Percentiles rank a stretch among this genome's conserved stretches.
Evolutionary conservation across 176 grass and related monocot species (phyloP).

Genomic region (Carex scoparia): DNA sequence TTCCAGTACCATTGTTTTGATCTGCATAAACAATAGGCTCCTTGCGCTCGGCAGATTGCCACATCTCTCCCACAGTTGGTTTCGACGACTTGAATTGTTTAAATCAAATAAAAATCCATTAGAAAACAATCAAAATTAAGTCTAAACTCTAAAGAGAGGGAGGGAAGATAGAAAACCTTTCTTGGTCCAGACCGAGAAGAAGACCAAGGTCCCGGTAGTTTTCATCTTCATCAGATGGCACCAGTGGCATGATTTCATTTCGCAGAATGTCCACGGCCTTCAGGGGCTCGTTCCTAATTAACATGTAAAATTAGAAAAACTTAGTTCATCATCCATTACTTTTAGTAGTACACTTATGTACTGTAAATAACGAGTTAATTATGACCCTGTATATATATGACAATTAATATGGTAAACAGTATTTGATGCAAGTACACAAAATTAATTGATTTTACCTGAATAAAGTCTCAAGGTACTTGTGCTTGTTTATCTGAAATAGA

Average conservation of each 20-base stretch:
- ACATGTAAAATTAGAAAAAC: neutral
- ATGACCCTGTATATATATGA: no score
- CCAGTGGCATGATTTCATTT: neutral
- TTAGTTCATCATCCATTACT: neutral
- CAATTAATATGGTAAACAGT: no score
- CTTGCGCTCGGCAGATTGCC: neutral
- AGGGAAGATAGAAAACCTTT: neutral
- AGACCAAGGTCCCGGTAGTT: neutral
- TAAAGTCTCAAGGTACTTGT: slow-evolving; percentile 26
- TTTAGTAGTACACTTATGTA: neutral
- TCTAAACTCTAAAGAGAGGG: neutral
- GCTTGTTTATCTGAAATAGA: slow-evolving; percentile 27
- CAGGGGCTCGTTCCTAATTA: neutral
- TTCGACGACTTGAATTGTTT: neutral
- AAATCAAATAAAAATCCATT: neutral
- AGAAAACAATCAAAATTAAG: neutral
- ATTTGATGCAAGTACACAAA: no score
- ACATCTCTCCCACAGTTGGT: neutral
- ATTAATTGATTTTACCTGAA: slow-evolving; percentile 18
- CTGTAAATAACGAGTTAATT: neutral
- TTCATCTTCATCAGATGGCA: neutral
- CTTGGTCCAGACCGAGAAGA: neutral
- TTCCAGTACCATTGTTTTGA: neutral
- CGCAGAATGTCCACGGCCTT: neutral
- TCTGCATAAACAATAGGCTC: neutral